Conservation (phyloP, 2,329 filamentous ascomycete species). For the Pestalotiopsis sp. region DNA sequence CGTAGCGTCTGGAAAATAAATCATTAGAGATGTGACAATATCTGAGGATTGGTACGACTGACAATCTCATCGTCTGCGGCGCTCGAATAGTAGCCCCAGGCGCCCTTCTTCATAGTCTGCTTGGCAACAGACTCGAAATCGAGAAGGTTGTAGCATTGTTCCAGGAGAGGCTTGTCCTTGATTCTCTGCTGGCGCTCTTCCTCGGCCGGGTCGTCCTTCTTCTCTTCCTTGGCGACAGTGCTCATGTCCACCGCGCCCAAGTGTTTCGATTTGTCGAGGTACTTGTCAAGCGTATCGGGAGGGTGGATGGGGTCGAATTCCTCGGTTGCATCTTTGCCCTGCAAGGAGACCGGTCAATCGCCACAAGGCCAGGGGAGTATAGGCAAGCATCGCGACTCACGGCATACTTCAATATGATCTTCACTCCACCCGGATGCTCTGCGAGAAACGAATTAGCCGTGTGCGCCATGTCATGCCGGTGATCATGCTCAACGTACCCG, state of each 20-base stretch:
- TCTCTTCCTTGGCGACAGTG: constrained; percentile 69
- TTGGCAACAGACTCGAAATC: constrained; percentile 95
- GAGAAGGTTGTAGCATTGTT: constrained; percentile 89
- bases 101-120: constrained; percentile 89
- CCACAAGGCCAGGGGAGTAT: neutral
- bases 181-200: constrained; percentile 71
- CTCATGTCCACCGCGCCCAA: constrained; percentile 86
- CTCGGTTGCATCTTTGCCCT: constrained; percentile 89
- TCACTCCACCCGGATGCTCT: constrained; percentile 86
- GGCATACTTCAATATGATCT: constrained; percentile 96
- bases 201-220: constrained; percentile 69
- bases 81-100: constrained; percentile 97
- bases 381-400: constrained; percentile 34
- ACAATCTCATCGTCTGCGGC: constrained; percentile 89
- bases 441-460: constrained; percentile 16
- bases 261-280: constrained; percentile 82
- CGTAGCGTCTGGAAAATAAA: constrained; percentile 69
- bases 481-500: constrained; percentile 48
- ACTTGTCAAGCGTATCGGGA: constrained; percentile 83
- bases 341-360: neutral
- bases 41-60: constrained; percentile 26
- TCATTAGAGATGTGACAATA: constrained; percentile 18
- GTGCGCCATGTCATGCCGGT: neutral
- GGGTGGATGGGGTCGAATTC: constrained; percentile 89
- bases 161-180: constrained; percentile 72